Conservation (phyloP, 2,329 filamentous ascomycete genomes). For the Simplicillium sp. region DNA sequence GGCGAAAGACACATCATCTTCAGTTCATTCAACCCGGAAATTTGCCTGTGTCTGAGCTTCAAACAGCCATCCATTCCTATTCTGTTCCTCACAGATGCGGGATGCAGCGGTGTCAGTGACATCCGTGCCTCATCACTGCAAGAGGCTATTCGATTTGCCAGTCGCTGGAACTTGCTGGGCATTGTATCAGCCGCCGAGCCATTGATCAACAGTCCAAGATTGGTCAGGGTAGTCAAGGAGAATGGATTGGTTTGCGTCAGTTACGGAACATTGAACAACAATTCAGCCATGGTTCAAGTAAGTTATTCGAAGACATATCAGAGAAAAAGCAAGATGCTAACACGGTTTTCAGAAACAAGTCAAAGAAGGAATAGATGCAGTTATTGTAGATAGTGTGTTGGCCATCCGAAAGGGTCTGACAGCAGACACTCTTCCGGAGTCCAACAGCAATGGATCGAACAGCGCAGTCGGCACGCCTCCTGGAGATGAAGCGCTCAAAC, state of each 20-base stretch:
- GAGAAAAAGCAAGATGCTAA: too few species aligned
- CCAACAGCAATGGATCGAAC: neutral
- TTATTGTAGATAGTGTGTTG: constrained; percentile 92
- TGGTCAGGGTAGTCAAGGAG: constrained; percentile 91
- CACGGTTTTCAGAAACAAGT: constrained; percentile 60
- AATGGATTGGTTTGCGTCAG: constrained; percentile 89
- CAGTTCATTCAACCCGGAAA: constrained; percentile 94
- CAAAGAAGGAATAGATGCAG: constrained; percentile 90
- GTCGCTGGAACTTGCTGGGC: constrained; percentile 87
- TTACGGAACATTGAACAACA: constrained; percentile 87
- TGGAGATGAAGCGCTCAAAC: constrained; percentile 1
- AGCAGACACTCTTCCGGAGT: constrained; percentile 10
- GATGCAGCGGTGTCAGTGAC: constrained; percentile 72
- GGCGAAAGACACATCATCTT: constrained; percentile 88
- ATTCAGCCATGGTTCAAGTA: constrained; percentile 77
- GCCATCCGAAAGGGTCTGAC: constrained; percentile 87
- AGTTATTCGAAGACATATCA: constrained; percentile 16
- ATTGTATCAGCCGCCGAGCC: constrained; percentile 86
- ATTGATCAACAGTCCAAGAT: constrained; percentile 75
- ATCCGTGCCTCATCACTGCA: constrained; percentile 85
- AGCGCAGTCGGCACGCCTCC: neutral
- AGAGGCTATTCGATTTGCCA: constrained; percentile 90
- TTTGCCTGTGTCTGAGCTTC: constrained; percentile 87
- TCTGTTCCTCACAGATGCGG: constrained; percentile 86
- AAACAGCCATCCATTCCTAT: constrained; percentile 97